Percentiles rank a stretch among this genome's conserved stretches.
phyloP scores from a whole-genome alignment of 108 stramenopile species.

The Skeletonema tropicum region DNA sequence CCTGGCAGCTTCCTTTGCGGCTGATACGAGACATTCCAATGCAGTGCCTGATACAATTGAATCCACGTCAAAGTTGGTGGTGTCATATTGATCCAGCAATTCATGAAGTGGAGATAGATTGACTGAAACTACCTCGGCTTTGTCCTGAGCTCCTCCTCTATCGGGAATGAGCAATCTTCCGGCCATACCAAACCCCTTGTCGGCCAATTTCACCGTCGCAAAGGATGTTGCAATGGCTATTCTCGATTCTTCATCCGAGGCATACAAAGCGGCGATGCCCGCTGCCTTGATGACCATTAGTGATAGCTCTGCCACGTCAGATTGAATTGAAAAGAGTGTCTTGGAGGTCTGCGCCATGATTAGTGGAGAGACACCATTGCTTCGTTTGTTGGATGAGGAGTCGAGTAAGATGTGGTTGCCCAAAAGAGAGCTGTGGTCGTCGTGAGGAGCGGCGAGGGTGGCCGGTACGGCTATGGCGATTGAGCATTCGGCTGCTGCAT shows the following conservation, averaged over 20 bases:
- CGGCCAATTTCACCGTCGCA: neutral
- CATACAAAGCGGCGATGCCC: neutral
- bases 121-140: neutral
- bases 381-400: neutral
- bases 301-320: neutral
- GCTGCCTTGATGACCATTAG: conserved; percentile 5
- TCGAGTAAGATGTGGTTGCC: neutral
- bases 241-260: conserved; percentile 1
- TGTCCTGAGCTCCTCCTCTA: neutral
- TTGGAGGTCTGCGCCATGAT: neutral
- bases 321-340: neutral
- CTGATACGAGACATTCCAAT: neutral
- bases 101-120: neutral
- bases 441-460: neutral
- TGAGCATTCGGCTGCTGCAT: neutral
- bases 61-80: neutral
- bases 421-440: neutral
- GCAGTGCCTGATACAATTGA: neutral
- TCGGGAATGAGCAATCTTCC: neutral
- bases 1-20: neutral
- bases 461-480: neutral
- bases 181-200: neutral
- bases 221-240: neutral
- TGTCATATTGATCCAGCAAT: neutral
- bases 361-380: neutral